These are phyloP conservation scores for Haplographium delicatum DNA, from an alignment of 495 filamentous ascomycete species.

Conservation along the genomic window DNA sequence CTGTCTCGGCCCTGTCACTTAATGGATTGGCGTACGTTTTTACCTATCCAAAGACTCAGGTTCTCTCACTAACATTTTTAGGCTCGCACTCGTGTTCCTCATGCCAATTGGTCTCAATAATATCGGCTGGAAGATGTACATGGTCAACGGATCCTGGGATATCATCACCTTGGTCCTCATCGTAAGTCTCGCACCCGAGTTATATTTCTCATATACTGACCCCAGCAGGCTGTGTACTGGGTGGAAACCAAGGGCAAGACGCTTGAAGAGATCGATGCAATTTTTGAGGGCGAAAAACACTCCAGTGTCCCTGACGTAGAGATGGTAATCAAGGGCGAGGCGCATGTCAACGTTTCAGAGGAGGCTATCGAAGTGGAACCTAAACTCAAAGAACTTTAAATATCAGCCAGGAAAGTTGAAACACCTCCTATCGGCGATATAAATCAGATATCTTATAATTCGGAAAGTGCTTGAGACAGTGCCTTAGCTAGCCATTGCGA, in stretches of 20 bases:
- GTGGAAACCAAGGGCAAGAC: constrained; percentile 25
- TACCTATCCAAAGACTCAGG: constrained; percentile 30
- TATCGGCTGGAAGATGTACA: constrained; percentile 46
- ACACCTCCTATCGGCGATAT: too few species aligned
- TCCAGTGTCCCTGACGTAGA: constrained; percentile 19
- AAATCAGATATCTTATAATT: too few species aligned
- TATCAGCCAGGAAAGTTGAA: too few species aligned
- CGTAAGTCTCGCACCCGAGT: background rate
- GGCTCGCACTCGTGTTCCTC: constrained; percentile 39
- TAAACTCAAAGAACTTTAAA: too few species aligned
- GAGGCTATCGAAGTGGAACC: background rate
- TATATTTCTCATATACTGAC: constrained; percentile 31
- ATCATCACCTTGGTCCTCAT: constrained; percentile 22
- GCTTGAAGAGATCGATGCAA: constrained; percentile 23
- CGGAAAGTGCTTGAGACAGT: too few species aligned
- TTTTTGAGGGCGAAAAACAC: constrained; percentile 24
- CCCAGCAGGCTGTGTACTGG: constrained; percentile 43
- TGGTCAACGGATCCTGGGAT: constrained; percentile 24
- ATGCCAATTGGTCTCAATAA: constrained; percentile 43
- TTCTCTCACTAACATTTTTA: constrained; percentile 7
- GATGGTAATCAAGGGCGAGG: constrained; percentile 63
- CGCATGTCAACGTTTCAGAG: constrained; percentile 65
- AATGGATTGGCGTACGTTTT: constrained; percentile 42
- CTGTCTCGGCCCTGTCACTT: constrained; percentile 39
- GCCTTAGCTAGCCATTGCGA: too few species aligned